A percentile compares a stretch with the other conserved stretches of the same genome.
Conservation (phyloP, 495 filamentous ascomycete species). For the Ascobolus immersus region DNA sequence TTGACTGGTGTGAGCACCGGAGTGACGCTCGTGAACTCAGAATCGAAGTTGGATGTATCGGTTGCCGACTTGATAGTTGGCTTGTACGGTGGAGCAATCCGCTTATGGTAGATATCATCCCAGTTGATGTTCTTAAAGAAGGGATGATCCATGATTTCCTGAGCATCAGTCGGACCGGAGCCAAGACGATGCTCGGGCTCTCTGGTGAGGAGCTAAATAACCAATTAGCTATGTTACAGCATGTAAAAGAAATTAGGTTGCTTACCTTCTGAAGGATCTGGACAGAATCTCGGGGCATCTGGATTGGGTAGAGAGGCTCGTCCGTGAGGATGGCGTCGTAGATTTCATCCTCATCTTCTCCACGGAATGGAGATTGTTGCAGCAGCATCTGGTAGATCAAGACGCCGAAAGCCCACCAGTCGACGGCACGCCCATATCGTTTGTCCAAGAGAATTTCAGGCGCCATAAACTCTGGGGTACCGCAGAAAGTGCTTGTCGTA, state of each 20-base stretch:
- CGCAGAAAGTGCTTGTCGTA: slow-evolving; percentile 94
- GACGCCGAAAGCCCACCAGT: slow-evolving; percentile 99
- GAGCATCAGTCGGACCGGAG: slow-evolving; percentile 85
- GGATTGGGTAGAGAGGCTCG: slow-evolving; percentile 91
- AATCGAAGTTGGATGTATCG: slow-evolving; percentile 97
- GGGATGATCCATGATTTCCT: slow-evolving; percentile 96
- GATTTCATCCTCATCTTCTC: slow-evolving; percentile 98
- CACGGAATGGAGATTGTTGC: slow-evolving; percentile 94
- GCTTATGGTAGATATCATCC: slow-evolving; percentile 95
- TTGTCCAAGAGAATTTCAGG: slow-evolving; percentile 98
- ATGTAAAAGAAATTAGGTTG: not conserved
- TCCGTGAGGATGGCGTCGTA: slow-evolving; percentile 98
- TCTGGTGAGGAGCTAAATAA: slow-evolving; percentile 44
- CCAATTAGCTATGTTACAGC: not conserved
- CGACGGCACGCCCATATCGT: slow-evolving; percentile 94
- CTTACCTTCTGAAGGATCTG: slow-evolving; percentile 70
- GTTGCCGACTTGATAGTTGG: slow-evolving; percentile 72
- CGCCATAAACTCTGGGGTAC: slow-evolving; percentile 98
- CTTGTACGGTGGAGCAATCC: slow-evolving; percentile 64
- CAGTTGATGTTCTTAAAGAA: slow-evolving; percentile 97
- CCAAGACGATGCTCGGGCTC: slow-evolving; percentile 84
- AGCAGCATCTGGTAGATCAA: slow-evolving; percentile 99
- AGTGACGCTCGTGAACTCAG: slow-evolving; percentile 95
- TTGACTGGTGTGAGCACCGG: slow-evolving; percentile 92
- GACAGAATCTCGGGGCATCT: slow-evolving; percentile 95